phyloP scores from a whole-genome alignment of 2,329 filamentous ascomycete species.

The Myrmaecium sp. region DNA sequence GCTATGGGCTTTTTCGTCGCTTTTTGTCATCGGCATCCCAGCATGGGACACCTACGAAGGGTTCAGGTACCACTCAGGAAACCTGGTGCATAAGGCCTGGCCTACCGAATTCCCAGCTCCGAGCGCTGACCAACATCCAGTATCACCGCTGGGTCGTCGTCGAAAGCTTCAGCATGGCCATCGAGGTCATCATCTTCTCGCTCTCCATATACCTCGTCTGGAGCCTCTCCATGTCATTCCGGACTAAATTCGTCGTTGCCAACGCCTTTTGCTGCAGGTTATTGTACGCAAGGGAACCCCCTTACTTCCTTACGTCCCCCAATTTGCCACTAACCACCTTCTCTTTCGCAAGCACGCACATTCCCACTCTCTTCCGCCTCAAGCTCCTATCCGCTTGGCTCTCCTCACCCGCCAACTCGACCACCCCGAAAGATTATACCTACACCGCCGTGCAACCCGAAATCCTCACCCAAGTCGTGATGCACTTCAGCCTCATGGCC shows the following conservation, averaged over 20 bases:
- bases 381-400: neutral
- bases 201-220: conserved; percentile 2
- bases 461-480: conserved; percentile 1
- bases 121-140: neutral
- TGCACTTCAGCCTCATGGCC: conserved; percentile 1
- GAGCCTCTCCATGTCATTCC: conserved; percentile 1
- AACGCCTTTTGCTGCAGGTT: conserved; percentile 1
- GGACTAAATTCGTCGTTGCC: conserved; percentile 1
- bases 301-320: neutral
- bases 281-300: too few species aligned
- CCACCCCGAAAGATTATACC: neutral
- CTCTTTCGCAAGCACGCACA: too few species aligned
- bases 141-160: neutral
- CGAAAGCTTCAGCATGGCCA: conserved; percentile 2
- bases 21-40: conserved; percentile 1
- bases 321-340: too few species aligned
- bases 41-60: neutral
- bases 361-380: conserved; percentile 1
- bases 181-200: conserved; percentile 1
- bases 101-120: neutral
- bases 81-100: neutral
- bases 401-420: too few species aligned
- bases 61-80: neutral
- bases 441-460: neutral
- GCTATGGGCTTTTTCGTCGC: conserved; percentile 1